phyloP scores from a whole-genome alignment of 768 basidiomycete species.

The Collybia mongolica region DNA sequence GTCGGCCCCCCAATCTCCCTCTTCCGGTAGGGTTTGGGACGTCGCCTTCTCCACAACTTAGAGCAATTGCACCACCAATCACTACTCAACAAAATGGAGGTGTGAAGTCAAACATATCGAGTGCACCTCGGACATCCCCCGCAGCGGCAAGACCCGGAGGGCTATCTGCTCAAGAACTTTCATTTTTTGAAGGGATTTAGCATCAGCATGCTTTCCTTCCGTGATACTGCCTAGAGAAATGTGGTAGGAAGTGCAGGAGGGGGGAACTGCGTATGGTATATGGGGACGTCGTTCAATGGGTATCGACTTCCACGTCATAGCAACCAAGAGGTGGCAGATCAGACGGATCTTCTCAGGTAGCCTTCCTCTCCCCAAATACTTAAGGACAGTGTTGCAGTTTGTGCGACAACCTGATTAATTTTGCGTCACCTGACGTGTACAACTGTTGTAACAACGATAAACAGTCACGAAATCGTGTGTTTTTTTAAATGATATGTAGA shows the following conservation, averaged over 20 bases:
- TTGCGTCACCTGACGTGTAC: no score
- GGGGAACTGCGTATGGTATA: no score
- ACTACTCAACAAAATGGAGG: not conserved
- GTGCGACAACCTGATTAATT: no score
- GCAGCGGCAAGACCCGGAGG: constrained; percentile 38
- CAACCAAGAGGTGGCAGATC: no score
- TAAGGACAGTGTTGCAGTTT: no score
- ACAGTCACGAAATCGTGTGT: no score
- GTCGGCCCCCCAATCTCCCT: constrained; percentile 9
- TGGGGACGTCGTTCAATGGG: no score
- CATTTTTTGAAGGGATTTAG: constrained; percentile 81
- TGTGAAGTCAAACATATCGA: constrained; percentile 2
- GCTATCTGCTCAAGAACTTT: constrained; percentile 80
- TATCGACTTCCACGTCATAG: no score
- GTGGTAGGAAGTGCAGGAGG: not conserved
- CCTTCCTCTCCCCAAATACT: no score
- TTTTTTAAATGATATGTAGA: no score
- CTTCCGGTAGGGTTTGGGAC: constrained; percentile 5
- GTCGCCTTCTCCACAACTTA: constrained; percentile 1
- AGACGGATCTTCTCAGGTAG: no score
- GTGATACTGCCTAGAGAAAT: not conserved
- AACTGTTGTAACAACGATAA: no score
- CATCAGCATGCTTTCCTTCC: not conserved
- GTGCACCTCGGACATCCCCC: constrained; percentile 16
- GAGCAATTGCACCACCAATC: constrained; percentile 8